phyloP scores from a whole-genome alignment of 805 yeast species.

The Ogataea angusta region DNA sequence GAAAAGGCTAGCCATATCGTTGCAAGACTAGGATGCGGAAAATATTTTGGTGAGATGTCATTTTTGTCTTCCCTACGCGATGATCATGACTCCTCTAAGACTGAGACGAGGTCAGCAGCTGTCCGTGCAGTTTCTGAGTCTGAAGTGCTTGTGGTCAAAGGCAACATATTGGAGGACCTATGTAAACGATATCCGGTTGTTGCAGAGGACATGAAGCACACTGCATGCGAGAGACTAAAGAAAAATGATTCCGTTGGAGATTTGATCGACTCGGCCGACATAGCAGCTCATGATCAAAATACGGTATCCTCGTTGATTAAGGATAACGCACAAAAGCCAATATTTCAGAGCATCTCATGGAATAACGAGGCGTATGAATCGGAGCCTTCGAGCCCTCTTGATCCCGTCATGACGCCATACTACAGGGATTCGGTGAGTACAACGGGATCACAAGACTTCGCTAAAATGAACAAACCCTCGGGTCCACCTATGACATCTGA shows the following conservation, averaged over 20 bases:
- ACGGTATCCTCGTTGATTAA: slow-evolving; percentile 20
- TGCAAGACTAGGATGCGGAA: slow-evolving; percentile 60
- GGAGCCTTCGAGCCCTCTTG: not conserved
- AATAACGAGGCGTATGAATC: not conserved
- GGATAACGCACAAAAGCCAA: slow-evolving; percentile 13
- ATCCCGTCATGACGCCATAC: slow-evolving; percentile 8
- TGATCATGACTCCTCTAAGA: slow-evolving; percentile 27
- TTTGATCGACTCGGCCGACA: slow-evolving; percentile 20
- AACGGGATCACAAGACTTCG: not conserved
- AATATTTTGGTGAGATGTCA: slow-evolving; percentile 77
- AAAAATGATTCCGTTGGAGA: slow-evolving; percentile 29
- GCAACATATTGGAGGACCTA: slow-evolving; percentile 50
- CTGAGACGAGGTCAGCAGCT: slow-evolving; percentile 52
- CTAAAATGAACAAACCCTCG: not conserved
- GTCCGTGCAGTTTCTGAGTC: slow-evolving; percentile 59
- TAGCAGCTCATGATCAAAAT: slow-evolving; percentile 19
- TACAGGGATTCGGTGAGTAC: slow-evolving; percentile 5
- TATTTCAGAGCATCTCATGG: slow-evolving; percentile 22
- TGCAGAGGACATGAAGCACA: slow-evolving; percentile 54
- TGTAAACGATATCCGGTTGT: slow-evolving; percentile 58
- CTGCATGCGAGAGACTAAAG: slow-evolving; percentile 52
- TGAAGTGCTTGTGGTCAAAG: slow-evolving; percentile 58
- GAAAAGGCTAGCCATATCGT: slow-evolving; percentile 40
- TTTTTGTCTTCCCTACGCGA: slow-evolving; percentile 47
- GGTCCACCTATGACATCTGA: not conserved